Conservation (phyloP, 2,329 filamentous ascomycete species). For the Aureobasidium sp. region DNA sequence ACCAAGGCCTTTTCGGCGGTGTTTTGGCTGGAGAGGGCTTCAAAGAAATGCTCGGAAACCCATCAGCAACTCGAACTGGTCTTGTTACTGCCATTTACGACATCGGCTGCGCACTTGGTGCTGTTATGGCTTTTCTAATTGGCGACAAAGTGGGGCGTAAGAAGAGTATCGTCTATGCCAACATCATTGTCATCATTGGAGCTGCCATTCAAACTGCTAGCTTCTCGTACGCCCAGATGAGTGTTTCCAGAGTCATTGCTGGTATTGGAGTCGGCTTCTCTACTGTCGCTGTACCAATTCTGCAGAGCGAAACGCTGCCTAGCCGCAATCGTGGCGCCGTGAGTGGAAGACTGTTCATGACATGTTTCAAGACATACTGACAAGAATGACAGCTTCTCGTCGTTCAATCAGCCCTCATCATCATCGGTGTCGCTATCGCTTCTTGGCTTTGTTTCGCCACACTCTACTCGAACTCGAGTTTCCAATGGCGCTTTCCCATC, state of each 20-base stretch:
- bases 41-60: slow-evolving; percentile 29
- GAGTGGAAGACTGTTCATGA: background rate
- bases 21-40: slow-evolving; percentile 14
- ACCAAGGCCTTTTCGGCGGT: slow-evolving; percentile 35
- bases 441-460: slow-evolving; percentile 46
- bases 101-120: slow-evolving; percentile 33
- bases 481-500: slow-evolving; percentile 58
- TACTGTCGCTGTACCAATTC: slow-evolving; percentile 32
- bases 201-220: slow-evolving; percentile 40
- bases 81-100: slow-evolving; percentile 16
- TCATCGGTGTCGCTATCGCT: slow-evolving; percentile 37
- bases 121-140: slow-evolving; percentile 38
- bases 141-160: slow-evolving; percentile 27
- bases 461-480: slow-evolving; percentile 58
- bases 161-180: slow-evolving; percentile 39
- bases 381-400: slow-evolving; percentile 38
- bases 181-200: slow-evolving; percentile 39
- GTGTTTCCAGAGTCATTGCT: slow-evolving; percentile 47
- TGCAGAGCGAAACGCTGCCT: slow-evolving; percentile 35
- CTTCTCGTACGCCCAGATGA: slow-evolving; percentile 38
- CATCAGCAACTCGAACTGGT: slow-evolving; percentile 29
- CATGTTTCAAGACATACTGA: slow-evolving; percentile 20
- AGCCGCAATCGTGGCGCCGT: slow-evolving; percentile 32
- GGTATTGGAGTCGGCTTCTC: slow-evolving; percentile 33
- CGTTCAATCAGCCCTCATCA: slow-evolving; percentile 39